Conservation (phyloP, 768 basidiomycete species). For the Leccinellum luteum region DNA sequence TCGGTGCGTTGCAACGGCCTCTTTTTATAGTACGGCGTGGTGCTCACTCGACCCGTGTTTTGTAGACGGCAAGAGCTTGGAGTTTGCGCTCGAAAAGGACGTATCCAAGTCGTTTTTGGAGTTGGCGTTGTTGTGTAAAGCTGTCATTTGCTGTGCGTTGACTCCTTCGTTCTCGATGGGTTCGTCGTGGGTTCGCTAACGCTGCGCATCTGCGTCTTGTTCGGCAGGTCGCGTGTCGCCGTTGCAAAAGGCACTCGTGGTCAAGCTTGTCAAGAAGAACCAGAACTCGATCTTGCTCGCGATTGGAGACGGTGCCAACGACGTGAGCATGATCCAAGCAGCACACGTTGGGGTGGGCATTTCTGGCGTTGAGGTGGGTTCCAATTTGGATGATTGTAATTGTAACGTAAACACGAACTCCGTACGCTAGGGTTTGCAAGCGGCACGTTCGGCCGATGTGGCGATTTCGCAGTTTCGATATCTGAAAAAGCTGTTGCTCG, state of each 20-base stretch:
- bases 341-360: conserved; percentile 98
- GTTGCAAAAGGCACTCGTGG: conserved; percentile 94
- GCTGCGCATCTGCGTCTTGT: neutral
- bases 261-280: conserved; percentile 98
- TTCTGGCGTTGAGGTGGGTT: conserved; percentile 86
- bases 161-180: rapidly evolving
- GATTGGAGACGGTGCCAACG: conserved; percentile 97
- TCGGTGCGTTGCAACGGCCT: conserved; percentile 54
- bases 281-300: conserved; percentile 91
- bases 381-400: neutral
- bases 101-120: conserved; percentile 89
- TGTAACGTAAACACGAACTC: neutral
- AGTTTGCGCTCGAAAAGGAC: conserved; percentile 91
- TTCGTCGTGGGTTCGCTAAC: neutral
- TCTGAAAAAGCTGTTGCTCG: conserved; percentile 90
- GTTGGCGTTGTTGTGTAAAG: conserved; percentile 96
- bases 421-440: conserved; percentile 80
- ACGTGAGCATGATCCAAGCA: conserved; percentile 99
- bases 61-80: conserved; percentile 90
- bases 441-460: conserved; percentile 94
- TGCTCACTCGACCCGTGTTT: neutral
- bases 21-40: neutral
- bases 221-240: conserved; percentile 86
- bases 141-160: conserved; percentile 89
- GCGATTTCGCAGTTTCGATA: conserved; percentile 97